A percentile compares a stretch with the other conserved stretches of the same genome.
These are phyloP conservation scores for Nidula microcarpa DNA, from an alignment of 768 basidiomycete genomes.

Conservation along the genomic window DNA sequence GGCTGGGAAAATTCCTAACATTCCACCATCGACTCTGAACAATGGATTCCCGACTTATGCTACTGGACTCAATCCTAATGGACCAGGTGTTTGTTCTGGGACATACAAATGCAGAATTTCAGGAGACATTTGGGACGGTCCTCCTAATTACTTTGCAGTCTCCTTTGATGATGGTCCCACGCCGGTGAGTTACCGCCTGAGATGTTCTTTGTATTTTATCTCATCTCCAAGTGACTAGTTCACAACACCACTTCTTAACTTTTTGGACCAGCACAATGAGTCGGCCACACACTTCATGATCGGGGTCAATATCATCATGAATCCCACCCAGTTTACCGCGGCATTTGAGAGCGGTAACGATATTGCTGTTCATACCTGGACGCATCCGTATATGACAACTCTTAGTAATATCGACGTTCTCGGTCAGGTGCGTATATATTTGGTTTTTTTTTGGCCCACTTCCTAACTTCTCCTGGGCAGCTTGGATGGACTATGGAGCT, in stretches of 20 bases:
- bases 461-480: constrained; percentile 15
- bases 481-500: constrained; percentile 81
- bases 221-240: constrained; percentile 18
- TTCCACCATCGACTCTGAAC: constrained; percentile 44
- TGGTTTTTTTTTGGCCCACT: neutral
- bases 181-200: constrained; percentile 21
- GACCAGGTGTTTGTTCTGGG: constrained; percentile 68
- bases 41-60: constrained; percentile 42
- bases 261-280: constrained; percentile 61
- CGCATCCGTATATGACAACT: constrained; percentile 80
- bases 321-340: constrained; percentile 51
- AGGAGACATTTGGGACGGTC: constrained; percentile 76
- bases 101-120: constrained; percentile 63
- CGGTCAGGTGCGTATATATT: constrained; percentile 44
- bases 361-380: constrained; percentile 62
- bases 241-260: constrained; percentile 53
- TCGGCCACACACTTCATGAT: constrained; percentile 90
- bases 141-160: constrained; percentile 59
- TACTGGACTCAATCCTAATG: constrained; percentile 35
- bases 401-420: constrained; percentile 65
- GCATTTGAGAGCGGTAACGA: constrained; percentile 47
- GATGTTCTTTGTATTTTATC: neutral
- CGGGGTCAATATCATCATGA: constrained; percentile 65
- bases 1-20: constrained; percentile 70
- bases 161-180: constrained; percentile 84